These are phyloP conservation scores for Pythium myriotylum DNA, from an alignment of 352 stramenopile genomes.

Conservation along the genomic window DNA sequence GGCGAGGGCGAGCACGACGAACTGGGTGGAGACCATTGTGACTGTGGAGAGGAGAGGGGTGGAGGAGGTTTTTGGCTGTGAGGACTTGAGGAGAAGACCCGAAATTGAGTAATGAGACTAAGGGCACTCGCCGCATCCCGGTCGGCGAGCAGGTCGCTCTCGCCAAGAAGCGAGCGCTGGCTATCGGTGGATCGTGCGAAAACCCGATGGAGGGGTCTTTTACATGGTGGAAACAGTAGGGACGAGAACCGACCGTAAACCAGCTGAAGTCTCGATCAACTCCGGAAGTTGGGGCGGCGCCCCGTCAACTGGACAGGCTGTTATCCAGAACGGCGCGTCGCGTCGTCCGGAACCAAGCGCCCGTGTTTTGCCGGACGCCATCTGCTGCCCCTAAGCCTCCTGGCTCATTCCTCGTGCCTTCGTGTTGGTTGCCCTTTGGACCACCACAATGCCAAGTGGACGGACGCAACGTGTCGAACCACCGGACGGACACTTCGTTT, in stretches of 20 bases:
- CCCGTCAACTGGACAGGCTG: too few species aligned
- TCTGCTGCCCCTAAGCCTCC: neutral
- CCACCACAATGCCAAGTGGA: constrained; percentile 4
- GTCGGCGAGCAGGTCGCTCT: too few species aligned
- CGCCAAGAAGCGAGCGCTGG: too few species aligned
- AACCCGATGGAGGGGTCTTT: constrained; percentile 3
- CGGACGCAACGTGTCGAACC: neutral
- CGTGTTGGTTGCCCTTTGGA: neutral
- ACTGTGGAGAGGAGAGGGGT: too few species aligned
- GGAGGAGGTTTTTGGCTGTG: too few species aligned
- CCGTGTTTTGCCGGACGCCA: neutral
- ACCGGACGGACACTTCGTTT: constrained; percentile 5
- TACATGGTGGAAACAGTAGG: constrained; percentile 13
- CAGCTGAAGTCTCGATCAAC: neutral
- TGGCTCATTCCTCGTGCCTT: too few species aligned
- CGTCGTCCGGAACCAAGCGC: neutral
- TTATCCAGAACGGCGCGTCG: too few species aligned
- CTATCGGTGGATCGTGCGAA: neutral
- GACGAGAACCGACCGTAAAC: neutral
- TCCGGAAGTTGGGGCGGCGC: neutral
- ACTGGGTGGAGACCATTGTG: constrained; percentile 14
- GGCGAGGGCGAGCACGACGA: constrained; percentile 3
- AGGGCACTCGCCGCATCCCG: too few species aligned
- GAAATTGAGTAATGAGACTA: constrained; percentile 19
- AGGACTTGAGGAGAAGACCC: constrained; percentile 7